phyloP scores from a whole-genome alignment of 2,329 filamentous ascomycete genomes.

The Endoconidiophora polonica region DNA sequence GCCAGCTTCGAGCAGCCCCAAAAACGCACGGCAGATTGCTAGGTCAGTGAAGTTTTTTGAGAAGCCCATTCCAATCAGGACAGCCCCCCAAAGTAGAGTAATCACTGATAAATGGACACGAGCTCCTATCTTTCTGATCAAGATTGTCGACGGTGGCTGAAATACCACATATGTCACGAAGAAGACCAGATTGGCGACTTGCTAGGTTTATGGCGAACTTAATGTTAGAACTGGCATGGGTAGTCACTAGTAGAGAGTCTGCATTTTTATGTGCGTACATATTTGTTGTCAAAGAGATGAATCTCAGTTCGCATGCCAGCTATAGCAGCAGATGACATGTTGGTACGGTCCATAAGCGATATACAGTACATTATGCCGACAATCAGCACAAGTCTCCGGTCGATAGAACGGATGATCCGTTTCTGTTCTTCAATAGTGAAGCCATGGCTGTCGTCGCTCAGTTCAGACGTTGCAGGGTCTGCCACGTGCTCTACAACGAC shows the following conservation, averaged over 20 bases:
- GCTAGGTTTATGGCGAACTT: not conserved
- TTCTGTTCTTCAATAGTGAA: slow-evolving; percentile 47
- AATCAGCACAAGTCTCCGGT: slow-evolving; percentile 45
- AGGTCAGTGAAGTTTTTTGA: slow-evolving; percentile 33
- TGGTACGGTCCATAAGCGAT: slow-evolving; percentile 64
- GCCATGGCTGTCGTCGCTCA: slow-evolving; percentile 20
- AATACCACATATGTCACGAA: slow-evolving; percentile 59
- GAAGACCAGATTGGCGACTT: slow-evolving; percentile 52
- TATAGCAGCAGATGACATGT: slow-evolving; percentile 55
- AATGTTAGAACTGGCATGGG: not conserved
- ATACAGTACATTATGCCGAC: slow-evolving; percentile 56
- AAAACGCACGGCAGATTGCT: slow-evolving; percentile 37
- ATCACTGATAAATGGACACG: slow-evolving; percentile 37
- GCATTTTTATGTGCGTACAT: slow-evolving; percentile 20
- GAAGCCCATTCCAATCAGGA: slow-evolving; percentile 52
- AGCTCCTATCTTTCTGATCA: slow-evolving; percentile 50
- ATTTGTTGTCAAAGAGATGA: slow-evolving; percentile 28
- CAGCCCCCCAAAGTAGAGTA: slow-evolving; percentile 39
- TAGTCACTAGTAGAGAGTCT: not conserved
- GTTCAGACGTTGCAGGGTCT: slow-evolving; percentile 10
- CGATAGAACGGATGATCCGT: slow-evolving; percentile 52
- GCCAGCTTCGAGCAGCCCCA: slow-evolving; percentile 51
- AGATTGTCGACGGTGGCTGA: slow-evolving; percentile 52
- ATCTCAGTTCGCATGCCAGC: slow-evolving; percentile 43
- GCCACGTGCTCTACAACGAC: slow-evolving; percentile 12